Evolutionary conservation across 192 early-diverging fungal species (phyloP), one percentile per base, ranked within the genome.

Genomic region (Pecoramyces ruminantium): DNA sequence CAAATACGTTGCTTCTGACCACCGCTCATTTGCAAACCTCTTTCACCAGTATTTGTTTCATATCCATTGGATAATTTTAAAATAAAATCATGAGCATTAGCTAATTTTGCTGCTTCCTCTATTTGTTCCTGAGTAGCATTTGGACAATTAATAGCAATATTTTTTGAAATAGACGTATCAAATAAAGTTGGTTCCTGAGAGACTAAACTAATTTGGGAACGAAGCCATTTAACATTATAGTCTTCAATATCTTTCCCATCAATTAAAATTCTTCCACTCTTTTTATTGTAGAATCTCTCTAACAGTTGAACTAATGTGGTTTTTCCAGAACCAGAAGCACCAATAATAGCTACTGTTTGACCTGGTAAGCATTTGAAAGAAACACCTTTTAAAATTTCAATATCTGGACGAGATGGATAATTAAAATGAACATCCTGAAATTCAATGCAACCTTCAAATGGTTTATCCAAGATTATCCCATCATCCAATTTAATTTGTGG

Each of bases 1-100:
- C 96, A 95, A 83, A 97, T 95, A 81, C 97, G 92, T 89, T 97
- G 96, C 84, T 97, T 97, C 84, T 97, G 96, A 39, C 95, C 95
- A 78, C 95, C 96, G 79, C 92, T 94, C 25, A 97, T 82, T 81
- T 88, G 84, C 80, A 93, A 89, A 8, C 92, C 93, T 77, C 88
- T 84, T 83, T 95, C 94, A 83, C 97, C 97, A 38, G 97, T 93
- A 29, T 85, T 83, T 13, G 95, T 97, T 78, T 95, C 90, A 83
- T 95, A 95, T 25, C 90, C 90, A 29, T 94, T 84, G 11, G 96
- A 95, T 27, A 97, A 84, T 81, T 92, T 90, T 84, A 84, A 83
- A 80, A 98, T 95, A 82, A 98, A 98, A 40, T 93, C 90, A 83
- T 96, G 91, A 21, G 93, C 92, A 78, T 94, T 90, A 12, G 92